phyloP scores from a whole-genome alignment of 371 early-diverging fungal genomes.

The Apophysomyces trapeziformis region DNA sequence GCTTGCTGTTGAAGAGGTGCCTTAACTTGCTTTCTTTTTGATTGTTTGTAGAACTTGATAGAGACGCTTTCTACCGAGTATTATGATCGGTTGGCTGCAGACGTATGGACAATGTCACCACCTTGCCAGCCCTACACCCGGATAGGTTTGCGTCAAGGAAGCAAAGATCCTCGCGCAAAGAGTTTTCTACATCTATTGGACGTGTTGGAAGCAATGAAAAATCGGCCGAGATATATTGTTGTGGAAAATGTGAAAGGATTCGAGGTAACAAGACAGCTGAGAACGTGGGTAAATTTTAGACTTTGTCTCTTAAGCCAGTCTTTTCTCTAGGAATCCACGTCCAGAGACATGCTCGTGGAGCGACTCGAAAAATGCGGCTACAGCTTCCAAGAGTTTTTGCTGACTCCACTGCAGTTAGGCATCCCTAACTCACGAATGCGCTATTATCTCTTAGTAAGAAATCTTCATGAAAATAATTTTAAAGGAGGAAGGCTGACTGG shows the following conservation, averaged over 20 bases:
- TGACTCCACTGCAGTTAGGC: constrained; percentile 72
- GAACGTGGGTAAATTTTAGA: not conserved
- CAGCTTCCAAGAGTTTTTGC: constrained; percentile 62
- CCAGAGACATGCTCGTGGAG: constrained; percentile 59
- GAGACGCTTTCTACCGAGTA: constrained; percentile 67
- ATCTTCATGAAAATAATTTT: not conserved
- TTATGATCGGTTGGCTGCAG: constrained; percentile 68
- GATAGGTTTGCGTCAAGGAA: constrained; percentile 75
- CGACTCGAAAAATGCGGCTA: constrained; percentile 55
- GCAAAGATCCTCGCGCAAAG: constrained; percentile 76
- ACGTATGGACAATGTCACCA: constrained; percentile 86
- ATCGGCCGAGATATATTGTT: constrained; percentile 70
- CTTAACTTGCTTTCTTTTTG: not conserved
- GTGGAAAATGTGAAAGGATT: constrained; percentile 89
- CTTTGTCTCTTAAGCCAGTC: not conserved
- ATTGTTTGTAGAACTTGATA: constrained; percentile 56
- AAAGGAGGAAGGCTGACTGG: no score
- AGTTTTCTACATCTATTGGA: constrained; percentile 75
- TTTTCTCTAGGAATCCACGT: constrained; percentile 55
- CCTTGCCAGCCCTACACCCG: constrained; percentile 89
- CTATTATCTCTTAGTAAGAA: constrained; percentile 64
- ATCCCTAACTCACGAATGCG: constrained; percentile 74
- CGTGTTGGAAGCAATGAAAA: constrained; percentile 58
- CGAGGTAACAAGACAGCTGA: constrained; percentile 49
- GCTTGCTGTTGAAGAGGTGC: not conserved